Percentiles rank a stretch among this genome's conserved stretches.
phyloP scores from a whole-genome alignment of 768 basidiomycete genomes.

The Rhodotorula diobovata region DNA sequence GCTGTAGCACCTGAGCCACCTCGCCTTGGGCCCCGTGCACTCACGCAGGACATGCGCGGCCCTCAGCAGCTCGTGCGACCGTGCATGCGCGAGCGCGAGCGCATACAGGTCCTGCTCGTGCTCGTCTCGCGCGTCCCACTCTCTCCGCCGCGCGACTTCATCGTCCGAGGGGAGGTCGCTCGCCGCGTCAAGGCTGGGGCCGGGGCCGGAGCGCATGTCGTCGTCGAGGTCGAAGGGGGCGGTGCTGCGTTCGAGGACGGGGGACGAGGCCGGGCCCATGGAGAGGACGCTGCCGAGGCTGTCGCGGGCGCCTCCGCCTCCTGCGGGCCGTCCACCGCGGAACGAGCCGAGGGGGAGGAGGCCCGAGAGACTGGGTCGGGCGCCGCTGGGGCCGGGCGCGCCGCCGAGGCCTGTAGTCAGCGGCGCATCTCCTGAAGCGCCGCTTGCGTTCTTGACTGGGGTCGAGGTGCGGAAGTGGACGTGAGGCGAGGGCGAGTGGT shows the following conservation, averaged over 20 bases:
- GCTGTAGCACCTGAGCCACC: slow-evolving; percentile 73
- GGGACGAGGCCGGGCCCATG: slow-evolving; percentile 19
- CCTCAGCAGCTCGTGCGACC: slow-evolving; percentile 71
- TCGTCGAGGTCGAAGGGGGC: neutral
- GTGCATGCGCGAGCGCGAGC: slow-evolving; percentile 68
- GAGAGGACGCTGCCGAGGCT: slow-evolving; percentile 28
- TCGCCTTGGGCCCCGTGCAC: slow-evolving; percentile 66
- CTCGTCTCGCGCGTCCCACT: slow-evolving; percentile 39
- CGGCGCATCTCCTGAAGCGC: too few species aligned
- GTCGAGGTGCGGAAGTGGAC: slow-evolving; percentile 10
- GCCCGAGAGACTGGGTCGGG: neutral
- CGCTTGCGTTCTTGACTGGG: neutral
- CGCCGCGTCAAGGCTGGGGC: neutral
- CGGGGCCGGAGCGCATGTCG: neutral
- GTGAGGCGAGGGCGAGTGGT: neutral
- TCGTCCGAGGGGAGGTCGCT: neutral
- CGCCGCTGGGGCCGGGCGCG: neutral
- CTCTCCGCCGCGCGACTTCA: slow-evolving; percentile 35
- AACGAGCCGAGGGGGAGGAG: neutral
- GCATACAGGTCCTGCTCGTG: slow-evolving; percentile 66
- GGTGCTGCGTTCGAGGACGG: neutral
- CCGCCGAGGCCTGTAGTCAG: neutral
- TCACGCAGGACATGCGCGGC: slow-evolving; percentile 62
- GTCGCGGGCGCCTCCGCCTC: neutral
- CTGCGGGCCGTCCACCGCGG: too few species aligned